Evolutionary conservation across 768 basidiomycete genomes (phyloP), one percentile per base, ranked within the genome.

Genomic region (Cystoderma amianthinum): DNA sequence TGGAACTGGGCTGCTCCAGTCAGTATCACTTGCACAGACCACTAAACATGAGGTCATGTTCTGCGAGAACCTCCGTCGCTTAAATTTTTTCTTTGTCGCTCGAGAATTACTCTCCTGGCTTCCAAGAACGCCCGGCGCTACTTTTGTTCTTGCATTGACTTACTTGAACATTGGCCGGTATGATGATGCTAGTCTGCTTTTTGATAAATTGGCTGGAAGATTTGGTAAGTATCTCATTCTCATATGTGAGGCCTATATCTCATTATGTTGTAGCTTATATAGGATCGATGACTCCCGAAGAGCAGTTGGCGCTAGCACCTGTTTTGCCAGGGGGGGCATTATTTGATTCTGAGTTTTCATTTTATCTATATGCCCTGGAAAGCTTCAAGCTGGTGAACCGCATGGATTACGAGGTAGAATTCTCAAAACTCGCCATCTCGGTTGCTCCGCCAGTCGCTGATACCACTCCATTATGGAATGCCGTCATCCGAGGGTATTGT

Each of bases 391-490:
- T 71, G 36, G 67, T 65, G 17, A 65, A 63, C 22, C 59, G 75
- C 39, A 67, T 80, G 21, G 66, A 66, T 17, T 69, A 85, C 21
- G 83, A 91, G 50, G 77, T 87, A 22, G 58, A 63, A 17, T 97
- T 95, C 56, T 76, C 85, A 36, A 78, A 82, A 48, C 67, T 90
- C 23, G 90, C 94, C 7, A 71, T 96, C 44, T 82, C 84, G n/a
- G 73, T 74, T 38, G 79, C 79, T 4, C 68, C 74, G 15, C 49
- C 60, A 21, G 72, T 66, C 15, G 60, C 61, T 13, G 76, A 83
- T 47, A 78, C 76, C 7, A 68, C 75, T 35, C 69, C 80, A n/a
- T 60, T 97, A 17, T 95, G 93, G 92, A 72, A 69, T 46, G 82
- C 69, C 43, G 68, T 93, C 15, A 87, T 85, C 59, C 76, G 81